Conservation (phyloP, 176 grass and related monocot genomes). For the Phoenix dactylifera region DNA sequence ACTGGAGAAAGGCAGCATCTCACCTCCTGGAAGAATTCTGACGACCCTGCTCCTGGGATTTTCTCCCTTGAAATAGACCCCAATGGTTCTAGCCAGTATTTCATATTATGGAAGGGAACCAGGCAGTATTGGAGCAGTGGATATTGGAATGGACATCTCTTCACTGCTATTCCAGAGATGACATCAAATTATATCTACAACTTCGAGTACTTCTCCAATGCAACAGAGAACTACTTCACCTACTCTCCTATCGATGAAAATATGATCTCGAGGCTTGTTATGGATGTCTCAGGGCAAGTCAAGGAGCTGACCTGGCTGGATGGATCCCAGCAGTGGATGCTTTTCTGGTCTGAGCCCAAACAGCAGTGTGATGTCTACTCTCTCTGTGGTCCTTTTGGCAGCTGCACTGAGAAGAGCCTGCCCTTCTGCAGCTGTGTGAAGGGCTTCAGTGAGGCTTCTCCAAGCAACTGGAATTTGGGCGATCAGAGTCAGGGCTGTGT, state of each 20-base stretch:
- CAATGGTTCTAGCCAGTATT: conserved; percentile 24
- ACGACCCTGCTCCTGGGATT: conserved; percentile 43
- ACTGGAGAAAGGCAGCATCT: not conserved
- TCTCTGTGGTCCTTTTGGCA: no score
- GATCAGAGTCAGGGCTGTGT: no score
- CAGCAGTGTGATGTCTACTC: conserved; percentile 4
- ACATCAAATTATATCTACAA: conserved; percentile 25
- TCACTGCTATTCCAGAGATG: conserved; percentile 37
- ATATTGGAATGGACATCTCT: conserved; percentile 24
- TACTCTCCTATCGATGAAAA: conserved; percentile 19
- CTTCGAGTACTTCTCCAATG: conserved; percentile 20
- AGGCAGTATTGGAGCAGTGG: conserved; percentile 30
- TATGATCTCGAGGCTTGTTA: conserved; percentile 27
- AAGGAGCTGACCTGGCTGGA: conserved; percentile 1
- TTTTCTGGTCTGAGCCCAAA: conserved; percentile 28
- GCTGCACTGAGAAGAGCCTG: no score
- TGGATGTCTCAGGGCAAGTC: conserved; percentile 26
- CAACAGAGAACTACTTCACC: conserved; percentile 36
- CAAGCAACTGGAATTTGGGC: conserved; percentile 12
- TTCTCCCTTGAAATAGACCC: conserved; percentile 31
- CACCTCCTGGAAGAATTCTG: conserved; percentile 41
- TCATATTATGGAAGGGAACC: conserved; percentile 25
- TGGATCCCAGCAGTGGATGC: no score
- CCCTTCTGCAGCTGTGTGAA: no score
- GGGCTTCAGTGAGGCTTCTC: not conserved